Percentiles rank a stretch among this genome's conserved stretches.
These are phyloP conservation scores for Sclerotinia glacialis DNA, from an alignment of 2,329 filamentous ascomycete genomes.

Conservation along the genomic window DNA sequence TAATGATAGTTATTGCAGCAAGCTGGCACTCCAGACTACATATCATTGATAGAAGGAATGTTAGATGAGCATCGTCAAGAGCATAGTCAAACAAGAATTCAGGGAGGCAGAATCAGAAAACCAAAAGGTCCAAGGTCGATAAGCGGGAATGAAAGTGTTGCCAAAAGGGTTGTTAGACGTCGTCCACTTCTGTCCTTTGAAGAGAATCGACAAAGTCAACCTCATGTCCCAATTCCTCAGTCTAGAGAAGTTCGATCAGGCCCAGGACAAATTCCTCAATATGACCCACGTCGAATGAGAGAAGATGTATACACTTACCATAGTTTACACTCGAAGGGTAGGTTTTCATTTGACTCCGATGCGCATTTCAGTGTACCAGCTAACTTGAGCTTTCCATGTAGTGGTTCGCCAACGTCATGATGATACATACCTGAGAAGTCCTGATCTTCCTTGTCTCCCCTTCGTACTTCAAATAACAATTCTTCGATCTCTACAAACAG, in stretches of 20 bases:
- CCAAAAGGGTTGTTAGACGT: neutral
- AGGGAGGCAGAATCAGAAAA: neutral
- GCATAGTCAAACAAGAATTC: neutral
- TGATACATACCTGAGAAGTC: neutral
- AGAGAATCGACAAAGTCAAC: neutral
- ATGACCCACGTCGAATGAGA: neutral
- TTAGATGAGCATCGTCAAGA: neutral
- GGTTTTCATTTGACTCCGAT: neutral
- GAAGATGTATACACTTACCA: neutral
- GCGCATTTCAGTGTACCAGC: neutral
- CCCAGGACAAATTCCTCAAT: constrained; percentile 3
- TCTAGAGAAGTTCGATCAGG: neutral
- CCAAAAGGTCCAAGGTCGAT: neutral
- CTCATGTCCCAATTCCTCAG: neutral
- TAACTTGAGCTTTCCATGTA: neutral
- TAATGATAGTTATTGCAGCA: neutral
- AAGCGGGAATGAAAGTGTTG: neutral
- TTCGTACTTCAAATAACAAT: constrained; percentile 26
- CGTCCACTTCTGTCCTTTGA: neutral
- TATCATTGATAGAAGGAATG: neutral
- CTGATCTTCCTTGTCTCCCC: constrained; percentile 23
- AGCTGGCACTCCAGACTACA: neutral
- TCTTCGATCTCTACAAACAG: constrained; percentile 24
- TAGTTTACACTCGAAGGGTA: neutral
- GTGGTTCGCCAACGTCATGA: neutral